Evolutionary conservation across 1,284 basidiomycete species (phyloP).

Genomic region (Austroboletus novae-zelandiae): DNA sequence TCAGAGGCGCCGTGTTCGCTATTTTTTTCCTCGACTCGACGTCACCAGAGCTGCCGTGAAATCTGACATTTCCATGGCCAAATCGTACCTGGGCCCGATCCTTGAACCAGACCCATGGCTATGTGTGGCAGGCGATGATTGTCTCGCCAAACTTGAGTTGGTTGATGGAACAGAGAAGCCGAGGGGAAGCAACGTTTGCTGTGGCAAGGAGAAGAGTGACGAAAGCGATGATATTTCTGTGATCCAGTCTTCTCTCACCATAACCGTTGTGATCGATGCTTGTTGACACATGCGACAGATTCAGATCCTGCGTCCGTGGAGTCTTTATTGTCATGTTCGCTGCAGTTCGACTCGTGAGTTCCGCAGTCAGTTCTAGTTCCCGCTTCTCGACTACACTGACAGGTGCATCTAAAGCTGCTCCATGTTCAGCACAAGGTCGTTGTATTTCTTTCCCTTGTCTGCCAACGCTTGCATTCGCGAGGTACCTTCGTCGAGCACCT

Average conservation of each 20-base stretch:
- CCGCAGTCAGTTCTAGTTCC: slow-evolving; percentile 59
- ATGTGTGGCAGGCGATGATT: slow-evolving; percentile 46
- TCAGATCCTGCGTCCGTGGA: slow-evolving; percentile 50
- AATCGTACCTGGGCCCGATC: slow-evolving; percentile 58
- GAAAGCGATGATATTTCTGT: slow-evolving; percentile 62
- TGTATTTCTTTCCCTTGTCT: slow-evolving; percentile 35
- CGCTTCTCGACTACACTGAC: slow-evolving; percentile 61
- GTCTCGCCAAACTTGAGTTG: slow-evolving; percentile 35
- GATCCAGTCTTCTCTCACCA: slow-evolving; percentile 49
- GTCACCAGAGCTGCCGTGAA: slow-evolving; percentile 53
- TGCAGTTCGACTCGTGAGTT: slow-evolving; percentile 47
- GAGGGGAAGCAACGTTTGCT: slow-evolving; percentile 50
- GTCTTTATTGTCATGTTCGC: slow-evolving; percentile 46
- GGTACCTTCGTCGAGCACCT: slow-evolving; percentile 75
- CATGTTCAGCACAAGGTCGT: slow-evolving; percentile 54
- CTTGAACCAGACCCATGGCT: slow-evolving; percentile 52
- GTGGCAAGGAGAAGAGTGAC: slow-evolving; percentile 64
- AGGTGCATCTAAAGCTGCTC: slow-evolving; percentile 65
- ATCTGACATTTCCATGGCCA: slow-evolving; percentile 39
- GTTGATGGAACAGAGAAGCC: slow-evolving; percentile 53
- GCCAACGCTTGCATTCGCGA: slow-evolving; percentile 60
- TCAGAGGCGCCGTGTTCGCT: slow-evolving; percentile 25
- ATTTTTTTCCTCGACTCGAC: slow-evolving; percentile 28
- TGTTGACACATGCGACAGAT: slow-evolving; percentile 43
- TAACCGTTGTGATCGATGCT: slow-evolving; percentile 63